A percentile compares a stretch with the other conserved stretches of the same genome.
Conservation (phyloP, 164 flowering plant species). For the Nymphaea colorata region DNA sequence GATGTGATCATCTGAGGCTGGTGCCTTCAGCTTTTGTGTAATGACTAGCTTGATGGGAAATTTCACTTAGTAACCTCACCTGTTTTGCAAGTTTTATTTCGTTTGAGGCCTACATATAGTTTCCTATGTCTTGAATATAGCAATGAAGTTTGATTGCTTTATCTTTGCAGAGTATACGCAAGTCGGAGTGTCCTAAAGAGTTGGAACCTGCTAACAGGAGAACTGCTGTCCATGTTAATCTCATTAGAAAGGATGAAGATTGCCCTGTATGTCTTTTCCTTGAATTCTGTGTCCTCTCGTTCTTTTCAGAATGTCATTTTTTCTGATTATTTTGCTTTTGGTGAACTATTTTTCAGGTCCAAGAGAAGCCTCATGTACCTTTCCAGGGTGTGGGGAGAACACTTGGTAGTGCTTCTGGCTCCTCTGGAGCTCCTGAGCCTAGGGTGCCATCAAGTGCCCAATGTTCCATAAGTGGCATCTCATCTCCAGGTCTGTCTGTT, state of each 20-base stretch:
- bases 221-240: conserved; percentile 46
- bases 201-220: conserved; percentile 57
- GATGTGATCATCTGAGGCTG: too few relatives aligned
- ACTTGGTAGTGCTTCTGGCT: conserved; percentile 33
- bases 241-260: conserved; percentile 49
- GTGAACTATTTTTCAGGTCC: conserved; percentile 32
- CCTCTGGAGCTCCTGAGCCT: conserved; percentile 13
- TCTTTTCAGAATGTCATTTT: not conserved
- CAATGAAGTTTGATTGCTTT: not conserved
- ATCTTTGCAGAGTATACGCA: conserved; percentile 62
- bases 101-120: too few relatives aligned
- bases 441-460: conserved; percentile 14
- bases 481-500: conserved; percentile 45
- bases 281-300: not conserved
- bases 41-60: too few relatives aligned
- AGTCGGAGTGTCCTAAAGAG: conserved; percentile 72
- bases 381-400: conserved; percentile 83
- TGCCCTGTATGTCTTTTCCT: conserved; percentile 25
- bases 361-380: conserved; percentile 32
- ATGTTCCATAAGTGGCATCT: conserved; percentile 14
- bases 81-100: too few relatives aligned
- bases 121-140: too few relatives aligned
- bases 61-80: too few relatives aligned
- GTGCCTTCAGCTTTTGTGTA: too few relatives aligned
- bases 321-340: not conserved